Evolutionary conservation across 129 eudicot genomes (phyloP), one percentile per base, ranked within the genome.

Genomic region (Apium graveolens): DNA sequence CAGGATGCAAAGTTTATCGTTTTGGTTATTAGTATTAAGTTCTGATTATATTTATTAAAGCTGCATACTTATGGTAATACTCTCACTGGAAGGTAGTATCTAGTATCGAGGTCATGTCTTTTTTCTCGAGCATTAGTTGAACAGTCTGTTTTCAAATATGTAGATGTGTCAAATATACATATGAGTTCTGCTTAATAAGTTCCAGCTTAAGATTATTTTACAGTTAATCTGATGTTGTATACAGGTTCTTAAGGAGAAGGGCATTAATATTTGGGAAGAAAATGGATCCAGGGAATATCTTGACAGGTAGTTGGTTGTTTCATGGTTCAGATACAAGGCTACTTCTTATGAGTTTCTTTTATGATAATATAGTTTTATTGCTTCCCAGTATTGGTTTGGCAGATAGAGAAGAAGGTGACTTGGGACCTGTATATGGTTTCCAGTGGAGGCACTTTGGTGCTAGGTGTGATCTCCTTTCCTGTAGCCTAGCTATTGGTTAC

Each of bases 361-460:
- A n/a, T n/a, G n/a, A n/a, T n/a, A n/a, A n/a, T n/a, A n/a, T n/a
- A n/a, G n/a, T n/a, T n/a, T n/a, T 26, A 24, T 77, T 78, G 34
- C 53, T 68, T 3, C 83, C n/a, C 88, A 91, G 97, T 81, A 85
- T 94, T 80, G 98, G 96, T 44, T 83, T 94, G 90, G 82, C 51
- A 77, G 90, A 94, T 35, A 86, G 98, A 76, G 98, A 94, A 84
- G 98, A 86, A 85, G 98, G 98, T 86, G 98, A 94, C 81, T 72
- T 94, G 76, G 98, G 98, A 27, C 98, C 98, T 45, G 85, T 94
- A 31, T 94, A 94, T 34, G 98, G 98, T 46, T 94, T 94, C 65
- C 98, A 94, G 85, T 94, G 98, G 98, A 86, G 98, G 76, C 98
- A 94, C 80, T 94, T 91, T 83, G 98, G 98, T 70, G 98, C 98